These are phyloP conservation scores for Carex littledalei DNA, from an alignment of 176 grass and related monocot genomes.

Conservation along the genomic window DNA sequence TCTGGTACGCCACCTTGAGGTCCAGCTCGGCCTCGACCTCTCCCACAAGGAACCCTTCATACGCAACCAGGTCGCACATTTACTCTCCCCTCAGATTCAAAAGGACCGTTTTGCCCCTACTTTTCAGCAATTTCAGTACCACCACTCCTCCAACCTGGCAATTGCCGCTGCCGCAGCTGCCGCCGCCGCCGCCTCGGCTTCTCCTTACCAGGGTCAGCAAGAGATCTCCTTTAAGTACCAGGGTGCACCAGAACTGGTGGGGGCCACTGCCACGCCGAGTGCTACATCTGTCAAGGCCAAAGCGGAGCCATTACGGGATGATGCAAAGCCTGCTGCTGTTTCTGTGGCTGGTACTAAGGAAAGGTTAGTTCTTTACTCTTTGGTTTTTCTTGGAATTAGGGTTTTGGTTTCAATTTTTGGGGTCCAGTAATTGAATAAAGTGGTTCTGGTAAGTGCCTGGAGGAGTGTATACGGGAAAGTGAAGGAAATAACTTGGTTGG, in stretches of 20 bases:
- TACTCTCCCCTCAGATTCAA: conserved; percentile 34
- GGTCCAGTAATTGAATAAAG: neutral
- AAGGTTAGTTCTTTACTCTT: conserved; percentile 32
- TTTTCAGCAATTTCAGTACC: conserved; percentile 51
- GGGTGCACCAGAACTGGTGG: neutral
- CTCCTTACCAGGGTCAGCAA: conserved; percentile 34
- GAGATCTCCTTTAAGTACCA: conserved; percentile 19
- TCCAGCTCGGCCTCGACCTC: conserved; percentile 76
- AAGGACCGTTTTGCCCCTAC: conserved; percentile 41
- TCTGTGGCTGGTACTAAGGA: conserved; percentile 21
- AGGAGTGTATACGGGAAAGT: neutral
- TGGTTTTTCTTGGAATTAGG: neutral
- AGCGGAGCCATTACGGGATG: neutral
- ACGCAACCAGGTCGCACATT: conserved; percentile 63
- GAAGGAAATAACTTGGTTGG: neutral
- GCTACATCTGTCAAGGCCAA: neutral
- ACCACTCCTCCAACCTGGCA: conserved; percentile 4
- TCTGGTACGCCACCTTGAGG: conserved; percentile 55
- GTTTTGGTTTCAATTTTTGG: neutral
- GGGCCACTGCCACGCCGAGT: neutral
- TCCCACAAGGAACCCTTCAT: conserved; percentile 67
- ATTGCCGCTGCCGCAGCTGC: neutral
- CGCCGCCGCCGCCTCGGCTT: conserved; percentile 4
- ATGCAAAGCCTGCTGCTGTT: neutral
- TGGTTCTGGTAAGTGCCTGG: neutral